A percentile compares a stretch with the other conserved stretches of the same genome.
Conservation (phyloP, 768 basidiomycete species). For the Phanerochaete sordida region DNA sequence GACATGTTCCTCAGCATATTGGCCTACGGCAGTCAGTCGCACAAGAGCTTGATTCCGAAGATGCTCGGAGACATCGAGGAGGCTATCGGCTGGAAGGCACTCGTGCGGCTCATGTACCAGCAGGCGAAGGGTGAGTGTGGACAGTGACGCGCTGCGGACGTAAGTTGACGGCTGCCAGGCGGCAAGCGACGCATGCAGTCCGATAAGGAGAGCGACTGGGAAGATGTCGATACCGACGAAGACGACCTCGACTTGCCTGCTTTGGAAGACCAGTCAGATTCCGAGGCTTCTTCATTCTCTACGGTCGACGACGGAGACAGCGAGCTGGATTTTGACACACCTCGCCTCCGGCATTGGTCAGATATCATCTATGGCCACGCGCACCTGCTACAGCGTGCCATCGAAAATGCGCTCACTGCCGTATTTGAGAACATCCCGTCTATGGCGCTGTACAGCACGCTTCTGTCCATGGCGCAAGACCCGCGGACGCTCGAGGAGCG, state of each 20-base stretch:
- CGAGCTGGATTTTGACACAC: slow-evolving; percentile 24
- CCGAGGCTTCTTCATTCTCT: background rate
- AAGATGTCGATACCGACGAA: slow-evolving; percentile 28
- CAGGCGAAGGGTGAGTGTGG: slow-evolving; percentile 47
- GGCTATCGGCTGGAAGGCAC: slow-evolving; percentile 44
- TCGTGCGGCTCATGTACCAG: slow-evolving; percentile 45
- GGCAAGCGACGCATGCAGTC: slow-evolving; percentile 30
- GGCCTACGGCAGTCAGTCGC: slow-evolving; percentile 30
- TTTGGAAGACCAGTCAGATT: slow-evolving; percentile 13
- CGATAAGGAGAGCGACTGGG: slow-evolving; percentile 27
- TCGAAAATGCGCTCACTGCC: slow-evolving; percentile 41
- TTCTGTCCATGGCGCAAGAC: slow-evolving; percentile 35
- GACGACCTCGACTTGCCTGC: slow-evolving; percentile 14
- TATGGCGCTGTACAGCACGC: slow-evolving; percentile 38
- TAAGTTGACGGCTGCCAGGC: slow-evolving; percentile 4
- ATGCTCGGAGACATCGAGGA: slow-evolving; percentile 61
- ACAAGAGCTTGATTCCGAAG: slow-evolving; percentile 35
- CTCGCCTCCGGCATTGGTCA: slow-evolving; percentile 51
- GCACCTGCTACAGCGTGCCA: slow-evolving; percentile 35
- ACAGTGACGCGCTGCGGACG: background rate
- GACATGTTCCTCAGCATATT: slow-evolving; percentile 61
- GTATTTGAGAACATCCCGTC: slow-evolving; percentile 54
- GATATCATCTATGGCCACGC: slow-evolving; percentile 37
- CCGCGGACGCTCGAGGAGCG: slow-evolving; percentile 7
- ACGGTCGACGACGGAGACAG: slow-evolving; percentile 16